Conservation (phyloP, 345 rosid genomes). For the Rhizophora mangle region DNA sequence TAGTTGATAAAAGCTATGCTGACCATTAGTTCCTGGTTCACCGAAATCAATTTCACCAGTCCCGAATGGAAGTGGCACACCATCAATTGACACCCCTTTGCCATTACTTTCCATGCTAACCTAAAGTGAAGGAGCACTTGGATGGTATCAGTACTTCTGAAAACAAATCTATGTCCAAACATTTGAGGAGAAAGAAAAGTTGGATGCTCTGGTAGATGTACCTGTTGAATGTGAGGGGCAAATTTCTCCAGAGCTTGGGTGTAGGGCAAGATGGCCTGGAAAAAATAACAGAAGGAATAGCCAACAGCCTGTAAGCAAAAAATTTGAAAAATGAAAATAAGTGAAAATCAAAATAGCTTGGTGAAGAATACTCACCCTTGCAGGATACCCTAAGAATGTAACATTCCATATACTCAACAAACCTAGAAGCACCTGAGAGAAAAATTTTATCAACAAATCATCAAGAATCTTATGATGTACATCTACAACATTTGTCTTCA, state of each 20-base stretch:
- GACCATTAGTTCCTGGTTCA: constrained; percentile 98
- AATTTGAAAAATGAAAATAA: constrained; percentile 6
- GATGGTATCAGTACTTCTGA: constrained; percentile 6
- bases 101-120: constrained; percentile 99
- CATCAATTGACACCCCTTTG: constrained; percentile 94
- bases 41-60: constrained; percentile 98
- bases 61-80: constrained; percentile 74
- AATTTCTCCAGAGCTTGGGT: constrained; percentile 93
- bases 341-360: constrained; percentile 7
- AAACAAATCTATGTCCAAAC: background rate
- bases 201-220: constrained; percentile 22
- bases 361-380: constrained; percentile 55
- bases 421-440: constrained; percentile 77
- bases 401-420: constrained; percentile 92
- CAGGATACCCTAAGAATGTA: constrained; percentile 88
- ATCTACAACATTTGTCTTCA: background rate
- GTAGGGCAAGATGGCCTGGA: constrained; percentile 92
- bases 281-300: constrained; percentile 20
- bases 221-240: constrained; percentile 98
- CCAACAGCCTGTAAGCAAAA: constrained; percentile 1
- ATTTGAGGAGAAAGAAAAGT: background rate
- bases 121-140: constrained; percentile 35
- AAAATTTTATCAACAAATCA: background rate
- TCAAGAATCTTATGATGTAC: constrained; percentile 4
- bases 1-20: constrained; percentile 98